phyloP scores from a whole-genome alignment of 192 early-diverging fungal genomes.

The Chytriomyces confervae region DNA sequence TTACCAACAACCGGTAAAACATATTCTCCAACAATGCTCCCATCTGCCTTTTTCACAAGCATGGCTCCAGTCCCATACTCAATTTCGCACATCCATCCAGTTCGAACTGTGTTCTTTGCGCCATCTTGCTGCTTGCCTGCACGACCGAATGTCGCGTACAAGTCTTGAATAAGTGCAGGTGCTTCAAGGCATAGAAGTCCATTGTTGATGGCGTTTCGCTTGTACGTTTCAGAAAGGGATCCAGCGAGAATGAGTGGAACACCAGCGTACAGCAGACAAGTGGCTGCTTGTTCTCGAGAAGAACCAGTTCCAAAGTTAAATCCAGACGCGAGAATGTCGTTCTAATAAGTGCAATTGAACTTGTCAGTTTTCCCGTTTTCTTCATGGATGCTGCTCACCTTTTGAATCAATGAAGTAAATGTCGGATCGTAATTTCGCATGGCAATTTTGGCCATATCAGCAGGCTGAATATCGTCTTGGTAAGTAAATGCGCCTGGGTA shows the following conservation, averaged over 20 bases:
- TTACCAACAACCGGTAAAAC: slow-evolving; percentile 73
- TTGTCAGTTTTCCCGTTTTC: background rate
- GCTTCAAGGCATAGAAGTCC: slow-evolving; percentile 90
- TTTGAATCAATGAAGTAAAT: slow-evolving; percentile 72
- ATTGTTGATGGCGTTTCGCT: slow-evolving; percentile 99
- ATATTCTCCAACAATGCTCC: slow-evolving; percentile 48
- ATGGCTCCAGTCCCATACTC: slow-evolving; percentile 76
- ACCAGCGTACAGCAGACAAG: slow-evolving; percentile 85
- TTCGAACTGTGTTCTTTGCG: slow-evolving; percentile 66
- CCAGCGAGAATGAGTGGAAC: slow-evolving; percentile 87
- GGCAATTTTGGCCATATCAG: slow-evolving; percentile 90
- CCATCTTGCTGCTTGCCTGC: slow-evolving; percentile 4
- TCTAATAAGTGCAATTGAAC: slow-evolving; percentile 38
- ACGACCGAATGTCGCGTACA: slow-evolving; percentile 55
- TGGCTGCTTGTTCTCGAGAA: slow-evolving; percentile 97
- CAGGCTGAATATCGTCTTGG: slow-evolving; percentile 89
- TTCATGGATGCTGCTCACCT: slow-evolving; percentile 40
- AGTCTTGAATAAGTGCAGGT: slow-evolving; percentile 77
- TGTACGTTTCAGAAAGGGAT: slow-evolving; percentile 97
- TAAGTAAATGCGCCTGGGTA: slow-evolving; percentile 99
- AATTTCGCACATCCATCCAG: slow-evolving; percentile 74
- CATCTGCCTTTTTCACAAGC: slow-evolving; percentile 47
- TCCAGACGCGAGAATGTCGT: slow-evolving; percentile 88
- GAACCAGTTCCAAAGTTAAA: slow-evolving; percentile 99
- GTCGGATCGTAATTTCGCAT: slow-evolving; percentile 99